Conservation (phyloP, 1,139 yeast species). For the Geotrichum fermentans region DNA sequence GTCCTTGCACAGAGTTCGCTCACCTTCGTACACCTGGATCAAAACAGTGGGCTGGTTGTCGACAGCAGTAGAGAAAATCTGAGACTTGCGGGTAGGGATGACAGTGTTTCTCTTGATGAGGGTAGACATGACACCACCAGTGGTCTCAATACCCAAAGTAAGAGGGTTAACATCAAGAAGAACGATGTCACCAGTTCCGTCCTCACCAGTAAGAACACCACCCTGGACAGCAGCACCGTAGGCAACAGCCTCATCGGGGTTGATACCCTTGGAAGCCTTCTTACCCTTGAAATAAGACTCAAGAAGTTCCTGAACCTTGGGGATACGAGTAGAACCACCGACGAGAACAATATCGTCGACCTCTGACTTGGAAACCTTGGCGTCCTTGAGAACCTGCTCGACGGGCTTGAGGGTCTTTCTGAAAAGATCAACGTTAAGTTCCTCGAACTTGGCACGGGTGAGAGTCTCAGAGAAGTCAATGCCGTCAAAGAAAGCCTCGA, state of each 20-base stretch:
- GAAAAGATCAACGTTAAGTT: slow-evolving; percentile 79
- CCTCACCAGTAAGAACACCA: slow-evolving; percentile 89
- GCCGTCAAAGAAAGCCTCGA: slow-evolving; percentile 93
- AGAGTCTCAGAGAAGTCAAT: slow-evolving; percentile 89
- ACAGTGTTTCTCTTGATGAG: slow-evolving; percentile 95
- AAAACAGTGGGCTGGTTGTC: slow-evolving; percentile 96
- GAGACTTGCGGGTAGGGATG: slow-evolving; percentile 94
- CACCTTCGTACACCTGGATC: slow-evolving; percentile 96
- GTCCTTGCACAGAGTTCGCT: slow-evolving; percentile 92
- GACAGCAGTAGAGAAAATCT: slow-evolving; percentile 93
- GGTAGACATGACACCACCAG: slow-evolving; percentile 97
- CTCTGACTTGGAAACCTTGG: slow-evolving; percentile 75
- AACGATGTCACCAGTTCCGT: slow-evolving; percentile 75
- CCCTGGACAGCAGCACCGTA: slow-evolving; percentile 98
- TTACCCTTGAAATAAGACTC: slow-evolving; percentile 87
- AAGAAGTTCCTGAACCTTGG: slow-evolving; percentile 88
- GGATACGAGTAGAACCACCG: slow-evolving; percentile 98
- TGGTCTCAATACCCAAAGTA: slow-evolving; percentile 93
- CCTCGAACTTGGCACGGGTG: slow-evolving; percentile 94
- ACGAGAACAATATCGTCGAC: slow-evolving; percentile 90
- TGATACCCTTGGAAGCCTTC: slow-evolving; percentile 91
- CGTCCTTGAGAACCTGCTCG: slow-evolving; percentile 85
- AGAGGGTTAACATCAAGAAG: slow-evolving; percentile 90
- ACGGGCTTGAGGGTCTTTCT: slow-evolving; percentile 90
- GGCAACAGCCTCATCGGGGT: slow-evolving; percentile 97